Evolutionary conservation across 2,329 filamentous ascomycete species (phyloP).

Genomic region (Calcarisporium arbuscula): DNA sequence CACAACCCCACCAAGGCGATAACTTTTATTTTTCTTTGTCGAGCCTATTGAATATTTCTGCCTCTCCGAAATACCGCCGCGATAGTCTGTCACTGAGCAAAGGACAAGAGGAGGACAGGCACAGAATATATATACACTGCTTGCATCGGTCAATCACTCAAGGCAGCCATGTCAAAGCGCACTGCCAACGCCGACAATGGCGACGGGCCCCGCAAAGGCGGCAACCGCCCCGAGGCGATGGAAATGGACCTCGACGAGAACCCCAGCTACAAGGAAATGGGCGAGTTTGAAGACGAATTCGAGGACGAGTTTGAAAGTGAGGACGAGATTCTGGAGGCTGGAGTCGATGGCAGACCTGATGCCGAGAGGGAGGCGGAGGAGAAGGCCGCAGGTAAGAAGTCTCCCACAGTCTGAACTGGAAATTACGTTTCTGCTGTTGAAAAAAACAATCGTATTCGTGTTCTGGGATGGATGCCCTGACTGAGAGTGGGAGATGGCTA

Average conservation of each 20-base stretch:
- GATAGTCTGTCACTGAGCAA: too few relatives aligned
- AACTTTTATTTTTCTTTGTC: too few relatives aligned
- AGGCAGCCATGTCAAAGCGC: slow-evolving; percentile 62
- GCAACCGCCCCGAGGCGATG: slow-evolving; percentile 56
- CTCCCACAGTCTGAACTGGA: too few relatives aligned
- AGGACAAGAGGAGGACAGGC: too few relatives aligned
- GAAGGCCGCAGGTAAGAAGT: slow-evolving; percentile 34
- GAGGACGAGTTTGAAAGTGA: slow-evolving; percentile 84
- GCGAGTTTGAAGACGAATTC: slow-evolving; percentile 93
- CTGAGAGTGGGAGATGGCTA: slow-evolving; percentile 1
- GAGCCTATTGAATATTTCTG: too few relatives aligned
- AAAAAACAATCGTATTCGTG: neutral
- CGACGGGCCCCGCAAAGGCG: slow-evolving; percentile 50
- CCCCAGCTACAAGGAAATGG: slow-evolving; percentile 51
- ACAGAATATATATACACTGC: too few relatives aligned
- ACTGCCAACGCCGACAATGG: slow-evolving; percentile 43
- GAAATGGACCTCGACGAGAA: slow-evolving; percentile 55
- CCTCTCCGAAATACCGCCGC: too few relatives aligned
- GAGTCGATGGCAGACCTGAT: slow-evolving; percentile 87
- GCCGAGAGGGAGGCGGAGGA: slow-evolving; percentile 89
- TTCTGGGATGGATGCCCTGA: slow-evolving; percentile 11
- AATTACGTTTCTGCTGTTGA: neutral
- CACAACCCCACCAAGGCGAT: too few relatives aligned
- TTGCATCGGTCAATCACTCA: too few relatives aligned
- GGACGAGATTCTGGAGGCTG: slow-evolving; percentile 90